phyloP scores from a whole-genome alignment of 805 yeast genomes.

The Pichia kluyveri region DNA sequence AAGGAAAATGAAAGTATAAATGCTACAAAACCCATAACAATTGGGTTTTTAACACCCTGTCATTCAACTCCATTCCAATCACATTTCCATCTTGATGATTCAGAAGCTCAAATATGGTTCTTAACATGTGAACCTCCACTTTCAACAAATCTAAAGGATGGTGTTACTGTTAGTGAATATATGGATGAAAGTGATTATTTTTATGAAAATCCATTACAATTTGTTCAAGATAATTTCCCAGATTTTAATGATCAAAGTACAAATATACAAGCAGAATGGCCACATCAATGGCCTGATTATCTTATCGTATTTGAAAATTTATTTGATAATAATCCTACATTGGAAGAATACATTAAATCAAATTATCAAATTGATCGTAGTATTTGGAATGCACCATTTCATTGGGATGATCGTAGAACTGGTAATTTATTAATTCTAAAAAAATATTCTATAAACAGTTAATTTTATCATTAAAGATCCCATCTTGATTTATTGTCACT shows the following conservation, averaged over 20 bases:
- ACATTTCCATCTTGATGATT: slow-evolving; percentile 51
- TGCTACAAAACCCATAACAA: slow-evolving; percentile 28
- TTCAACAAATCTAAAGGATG: slow-evolving; percentile 24
- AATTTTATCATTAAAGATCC: slow-evolving; percentile 3
- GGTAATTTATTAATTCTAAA: slow-evolving; percentile 8
- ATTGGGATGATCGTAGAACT: slow-evolving; percentile 11
- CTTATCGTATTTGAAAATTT: slow-evolving; percentile 59
- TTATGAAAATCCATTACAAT: slow-evolving; percentile 56
- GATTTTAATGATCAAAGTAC: background rate
- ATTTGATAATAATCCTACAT: slow-evolving; percentile 1
- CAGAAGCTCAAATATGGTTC: slow-evolving; percentile 52
- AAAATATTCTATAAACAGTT: background rate
- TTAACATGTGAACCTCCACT: slow-evolving; percentile 90
- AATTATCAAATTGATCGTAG: slow-evolving; percentile 2
- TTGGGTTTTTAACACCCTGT: slow-evolving; percentile 90
- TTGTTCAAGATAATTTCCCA: slow-evolving; percentile 45
- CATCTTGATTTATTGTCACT: slow-evolving; percentile 6
- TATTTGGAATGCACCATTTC: slow-evolving; percentile 7
- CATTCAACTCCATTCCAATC: slow-evolving; percentile 97
- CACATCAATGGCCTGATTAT: slow-evolving; percentile 60
- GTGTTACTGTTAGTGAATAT: slow-evolving; percentile 28
- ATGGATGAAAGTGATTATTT: slow-evolving; percentile 83
- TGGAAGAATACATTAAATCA: background rate
- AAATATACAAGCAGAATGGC: slow-evolving; percentile 14
- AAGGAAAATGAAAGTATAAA: background rate